Evolutionary conservation across 108 stramenopile species (phyloP).

Genomic region (Discostella stelligeroides): DNA sequence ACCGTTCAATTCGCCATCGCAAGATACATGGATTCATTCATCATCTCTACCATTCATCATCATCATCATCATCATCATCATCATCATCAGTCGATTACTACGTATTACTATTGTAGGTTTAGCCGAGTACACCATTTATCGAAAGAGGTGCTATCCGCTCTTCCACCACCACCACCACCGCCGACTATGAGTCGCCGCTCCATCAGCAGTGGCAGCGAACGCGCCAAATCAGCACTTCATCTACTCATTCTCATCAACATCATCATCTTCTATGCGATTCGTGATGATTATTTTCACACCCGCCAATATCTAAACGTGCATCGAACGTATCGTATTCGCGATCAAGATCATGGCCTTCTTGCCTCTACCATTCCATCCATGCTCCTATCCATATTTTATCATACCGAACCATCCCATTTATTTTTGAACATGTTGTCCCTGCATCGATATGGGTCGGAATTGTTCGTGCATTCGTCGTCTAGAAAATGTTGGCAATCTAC

Average conservation of each 20-base stretch:
- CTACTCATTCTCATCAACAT: slow-evolving; percentile 36
- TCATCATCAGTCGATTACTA: neutral
- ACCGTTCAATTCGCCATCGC: too few relatives aligned
- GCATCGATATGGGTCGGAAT: slow-evolving; percentile 31
- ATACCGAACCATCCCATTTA: slow-evolving; percentile 34
- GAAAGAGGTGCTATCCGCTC: too few relatives aligned
- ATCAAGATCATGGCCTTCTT: too few relatives aligned
- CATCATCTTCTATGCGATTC: slow-evolving; percentile 19
- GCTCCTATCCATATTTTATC: slow-evolving; percentile 45
- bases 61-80: neutral
- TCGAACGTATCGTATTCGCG: slow-evolving; percentile 35
- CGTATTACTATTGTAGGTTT: too few relatives aligned
- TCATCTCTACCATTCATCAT: too few relatives aligned
- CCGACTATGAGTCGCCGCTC: slow-evolving; percentile 15
- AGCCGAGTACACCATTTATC: too few relatives aligned
- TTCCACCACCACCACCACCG: too few relatives aligned
- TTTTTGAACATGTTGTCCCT: slow-evolving; percentile 40
- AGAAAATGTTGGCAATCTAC: slow-evolving; percentile 22
- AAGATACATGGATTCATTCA: too few relatives aligned
- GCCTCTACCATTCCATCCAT: slow-evolving; percentile 23
- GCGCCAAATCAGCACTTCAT: slow-evolving; percentile 26
- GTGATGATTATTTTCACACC: slow-evolving; percentile 26
- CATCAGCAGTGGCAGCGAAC: slow-evolving; percentile 9
- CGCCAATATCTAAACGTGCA: slow-evolving; percentile 18
- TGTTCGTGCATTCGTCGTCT: slow-evolving; percentile 34